Conservation (phyloP, 345 rosid genomes). For the Camelina laxa region DNA sequence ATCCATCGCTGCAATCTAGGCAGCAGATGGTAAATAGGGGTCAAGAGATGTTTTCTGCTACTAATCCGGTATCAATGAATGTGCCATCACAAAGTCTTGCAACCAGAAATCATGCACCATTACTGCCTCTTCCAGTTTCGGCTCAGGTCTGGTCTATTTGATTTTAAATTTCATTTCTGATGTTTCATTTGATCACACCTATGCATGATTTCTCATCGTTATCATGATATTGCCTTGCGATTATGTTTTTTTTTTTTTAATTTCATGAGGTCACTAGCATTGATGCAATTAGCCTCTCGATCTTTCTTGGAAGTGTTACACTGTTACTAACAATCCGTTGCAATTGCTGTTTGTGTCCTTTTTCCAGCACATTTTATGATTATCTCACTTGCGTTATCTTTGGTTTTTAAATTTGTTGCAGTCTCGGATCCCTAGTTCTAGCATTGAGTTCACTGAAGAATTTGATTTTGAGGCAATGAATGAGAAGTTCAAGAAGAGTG, state of each 20-base stretch:
- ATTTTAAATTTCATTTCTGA: not conserved
- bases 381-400: constrained; percentile 5
- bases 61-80: constrained; percentile 25
- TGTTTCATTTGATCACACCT: constrained; percentile 8
- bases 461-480: constrained; percentile 84
- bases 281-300: constrained; percentile 3
- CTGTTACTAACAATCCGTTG: not conserved
- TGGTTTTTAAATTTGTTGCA: constrained; percentile 40
- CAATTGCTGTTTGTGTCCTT: constrained; percentile 1
- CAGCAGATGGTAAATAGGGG: constrained; percentile 35
- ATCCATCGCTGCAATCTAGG: constrained; percentile 33
- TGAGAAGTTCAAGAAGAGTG: constrained; percentile 71
- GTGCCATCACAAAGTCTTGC: constrained; percentile 29
- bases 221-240: not conserved
- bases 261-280: constrained; percentile 5
- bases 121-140: constrained; percentile 37
- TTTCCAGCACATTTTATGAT: not conserved
- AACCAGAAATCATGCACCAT: constrained; percentile 36
- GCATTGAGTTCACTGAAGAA: constrained; percentile 52
- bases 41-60: constrained; percentile 36
- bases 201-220: constrained; percentile 14
- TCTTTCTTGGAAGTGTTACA: not conserved
- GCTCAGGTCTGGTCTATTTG: constrained; percentile 26
- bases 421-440: constrained; percentile 46
- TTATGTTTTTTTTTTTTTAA: constrained; percentile 10